phyloP scores from a whole-genome alignment of 176 grass and related monocot genomes.

The Raddia distichophylla region DNA sequence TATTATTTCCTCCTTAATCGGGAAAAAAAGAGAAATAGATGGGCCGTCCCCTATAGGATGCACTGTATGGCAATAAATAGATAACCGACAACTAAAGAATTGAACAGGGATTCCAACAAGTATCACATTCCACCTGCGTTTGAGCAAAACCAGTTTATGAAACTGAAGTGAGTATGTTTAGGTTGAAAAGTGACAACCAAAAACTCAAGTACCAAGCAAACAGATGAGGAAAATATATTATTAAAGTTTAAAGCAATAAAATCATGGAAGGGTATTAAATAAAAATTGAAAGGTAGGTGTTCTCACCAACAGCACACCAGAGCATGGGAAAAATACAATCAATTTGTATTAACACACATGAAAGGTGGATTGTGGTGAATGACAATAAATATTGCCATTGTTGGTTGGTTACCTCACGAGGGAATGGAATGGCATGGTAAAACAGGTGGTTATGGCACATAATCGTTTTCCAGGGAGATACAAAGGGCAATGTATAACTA shows the following conservation, averaged over 20 bases:
- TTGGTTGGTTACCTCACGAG: background rate
- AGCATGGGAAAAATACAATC: constrained; percentile 19
- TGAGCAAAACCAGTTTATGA: background rate
- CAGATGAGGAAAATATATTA: background rate
- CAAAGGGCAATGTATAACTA: background rate
- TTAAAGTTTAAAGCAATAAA: background rate
- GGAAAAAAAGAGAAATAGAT: background rate
- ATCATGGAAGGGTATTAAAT: background rate
- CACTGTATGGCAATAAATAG: background rate
- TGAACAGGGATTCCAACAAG: background rate
- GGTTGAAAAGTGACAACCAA: constrained; percentile 8
- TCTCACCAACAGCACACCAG: background rate
- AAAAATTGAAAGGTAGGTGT: background rate
- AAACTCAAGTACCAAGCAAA: background rate
- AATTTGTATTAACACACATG: background rate
- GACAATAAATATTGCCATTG: background rate
- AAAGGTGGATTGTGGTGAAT: background rate
- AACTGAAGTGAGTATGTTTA: constrained; percentile 13
- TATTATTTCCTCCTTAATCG: background rate
- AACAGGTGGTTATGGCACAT: background rate
- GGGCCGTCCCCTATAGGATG: background rate
- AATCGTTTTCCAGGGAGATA: background rate
- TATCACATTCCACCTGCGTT: background rate
- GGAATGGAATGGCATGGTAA: background rate
- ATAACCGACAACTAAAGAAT: background rate